These are phyloP conservation scores for Cercophora sp. DNA, from an alignment of 495 filamentous ascomycete species.

Conservation along the genomic window DNA sequence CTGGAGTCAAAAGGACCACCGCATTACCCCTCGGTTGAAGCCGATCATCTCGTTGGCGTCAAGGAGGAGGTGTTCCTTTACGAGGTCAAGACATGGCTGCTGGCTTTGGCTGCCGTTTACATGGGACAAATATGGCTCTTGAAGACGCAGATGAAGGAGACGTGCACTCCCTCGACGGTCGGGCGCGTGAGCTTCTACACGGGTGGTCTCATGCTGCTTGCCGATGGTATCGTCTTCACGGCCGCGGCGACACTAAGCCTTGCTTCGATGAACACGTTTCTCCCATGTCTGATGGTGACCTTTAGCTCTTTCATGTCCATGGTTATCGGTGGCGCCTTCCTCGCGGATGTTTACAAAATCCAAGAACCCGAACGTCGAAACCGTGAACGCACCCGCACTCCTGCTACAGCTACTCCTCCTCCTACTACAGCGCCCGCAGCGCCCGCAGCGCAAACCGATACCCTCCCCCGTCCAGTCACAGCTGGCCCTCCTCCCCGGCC, in stretches of 20 bases:
- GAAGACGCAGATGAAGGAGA: constrained; percentile 82
- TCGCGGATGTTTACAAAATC: constrained; percentile 81
- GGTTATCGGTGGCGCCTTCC: constrained; percentile 73
- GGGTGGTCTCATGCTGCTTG: constrained; percentile 77
- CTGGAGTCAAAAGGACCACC: constrained; percentile 85
- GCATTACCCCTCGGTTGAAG: constrained; percentile 59
- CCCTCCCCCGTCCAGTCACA: constrained; percentile 62
- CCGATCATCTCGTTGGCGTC: constrained; percentile 65
- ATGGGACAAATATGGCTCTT: constrained; percentile 70
- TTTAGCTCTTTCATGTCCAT: constrained; percentile 61
- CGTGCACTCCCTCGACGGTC: constrained; percentile 88
- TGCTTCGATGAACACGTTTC: constrained; percentile 58
- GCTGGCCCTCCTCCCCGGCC: constrained; percentile 37
- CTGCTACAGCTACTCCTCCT: constrained; percentile 21
- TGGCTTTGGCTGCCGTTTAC: constrained; percentile 60
- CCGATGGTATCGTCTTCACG: constrained; percentile 66
- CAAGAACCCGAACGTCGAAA: constrained; percentile 78
- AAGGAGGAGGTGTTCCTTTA: constrained; percentile 74
- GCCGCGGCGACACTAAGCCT: constrained; percentile 61
- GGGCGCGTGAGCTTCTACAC: constrained; percentile 90
- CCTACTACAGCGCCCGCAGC: constrained; percentile 21
- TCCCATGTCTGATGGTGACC: constrained; percentile 70
- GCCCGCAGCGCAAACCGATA: constrained; percentile 34
- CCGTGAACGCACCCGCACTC: constrained; percentile 46
- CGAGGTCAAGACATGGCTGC: constrained; percentile 61